Conservation (phyloP, 192 early-diverging fungal species). For the Linnemannia elongata region DNA sequence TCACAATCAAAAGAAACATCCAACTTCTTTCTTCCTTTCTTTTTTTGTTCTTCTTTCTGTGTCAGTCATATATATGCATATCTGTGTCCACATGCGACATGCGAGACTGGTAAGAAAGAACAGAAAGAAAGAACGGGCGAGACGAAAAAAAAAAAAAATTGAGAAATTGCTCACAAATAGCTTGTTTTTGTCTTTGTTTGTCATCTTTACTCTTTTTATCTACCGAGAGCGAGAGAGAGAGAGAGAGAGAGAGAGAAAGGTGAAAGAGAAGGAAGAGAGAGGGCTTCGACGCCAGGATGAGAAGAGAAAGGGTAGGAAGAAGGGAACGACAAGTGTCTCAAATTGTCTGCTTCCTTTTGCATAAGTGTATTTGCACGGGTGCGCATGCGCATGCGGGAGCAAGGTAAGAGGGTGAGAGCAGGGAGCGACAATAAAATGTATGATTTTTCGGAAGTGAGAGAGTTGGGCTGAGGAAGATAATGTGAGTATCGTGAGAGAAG, state of each 20-base stretch:
- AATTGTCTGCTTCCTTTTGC: background rate
- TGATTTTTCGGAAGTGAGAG: background rate
- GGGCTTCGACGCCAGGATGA: background rate
- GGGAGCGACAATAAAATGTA: background rate
- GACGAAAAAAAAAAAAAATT: background rate
- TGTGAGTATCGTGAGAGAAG: background rate
- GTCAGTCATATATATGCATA: background rate
- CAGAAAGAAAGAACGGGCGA: background rate
- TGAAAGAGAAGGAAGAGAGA: background rate
- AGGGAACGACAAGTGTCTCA: background rate
- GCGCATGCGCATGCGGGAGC: background rate
- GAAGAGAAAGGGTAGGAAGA: background rate
- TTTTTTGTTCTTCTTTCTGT: slow-evolving; percentile 1
- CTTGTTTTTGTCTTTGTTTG: background rate
- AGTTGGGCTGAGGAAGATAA: background rate
- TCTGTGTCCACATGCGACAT: background rate
- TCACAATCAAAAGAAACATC: too few relatives aligned
- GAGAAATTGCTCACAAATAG: background rate
- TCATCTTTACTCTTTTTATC: background rate
- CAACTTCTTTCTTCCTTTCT: background rate
- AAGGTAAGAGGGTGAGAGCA: background rate
- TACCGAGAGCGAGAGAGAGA: background rate
- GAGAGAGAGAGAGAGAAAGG: background rate
- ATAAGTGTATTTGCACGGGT: background rate
- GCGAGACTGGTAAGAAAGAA: background rate